Base-by-base conservation (phyloP, 352 stramenopile genomes). In the Phytophthora rubi region DNA sequence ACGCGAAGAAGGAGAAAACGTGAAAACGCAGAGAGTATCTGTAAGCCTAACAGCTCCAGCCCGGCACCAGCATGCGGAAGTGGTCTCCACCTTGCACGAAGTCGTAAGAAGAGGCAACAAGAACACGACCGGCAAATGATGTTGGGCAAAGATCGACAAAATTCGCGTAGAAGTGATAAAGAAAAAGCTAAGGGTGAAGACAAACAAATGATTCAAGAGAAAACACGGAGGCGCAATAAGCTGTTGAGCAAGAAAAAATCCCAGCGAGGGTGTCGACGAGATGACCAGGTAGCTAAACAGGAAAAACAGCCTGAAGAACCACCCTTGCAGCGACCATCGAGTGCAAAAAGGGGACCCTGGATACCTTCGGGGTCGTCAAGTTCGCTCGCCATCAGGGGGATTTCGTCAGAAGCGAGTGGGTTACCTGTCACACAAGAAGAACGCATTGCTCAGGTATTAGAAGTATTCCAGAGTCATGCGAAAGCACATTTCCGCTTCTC, bases 1-100 rank as follows among this genome's bases (percentile, higher is more conserved):
- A 42, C 42, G 51, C 42, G 45, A 68, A 62, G 53, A 23, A 44
- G 54, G 21, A 60, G 18, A 30, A 39, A 53, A 45, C 33, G 39
- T 15, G 53, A 51, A 4, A 74, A 51, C 26, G 45, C 35, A 23
- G 76, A 37, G 6, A 58, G 59, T 44, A 10, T n/a, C 21, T 9
- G n/a, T 42, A 53, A 57, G 54, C 28, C 32, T n/a, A 8, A 54
- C 49, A 30, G 32, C 10, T 30, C 52, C 53, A 55, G 23, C 45
- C 32, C 55, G 12, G 54, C 7, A 35, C 39, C 60, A 53, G 47
- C 68, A 7, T 81, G 79, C 18, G 76, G 79, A 9, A 86, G 79
- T 65, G 79, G 71, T 3, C 57, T 82, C 13, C 74, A 83, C 35
- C 55, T 84, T 15, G 79, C 68, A 28, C 60, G 76, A 52, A 77